phyloP scores from a whole-genome alignment of 257 asterid genomes.

The Lycium ferocissimum region DNA sequence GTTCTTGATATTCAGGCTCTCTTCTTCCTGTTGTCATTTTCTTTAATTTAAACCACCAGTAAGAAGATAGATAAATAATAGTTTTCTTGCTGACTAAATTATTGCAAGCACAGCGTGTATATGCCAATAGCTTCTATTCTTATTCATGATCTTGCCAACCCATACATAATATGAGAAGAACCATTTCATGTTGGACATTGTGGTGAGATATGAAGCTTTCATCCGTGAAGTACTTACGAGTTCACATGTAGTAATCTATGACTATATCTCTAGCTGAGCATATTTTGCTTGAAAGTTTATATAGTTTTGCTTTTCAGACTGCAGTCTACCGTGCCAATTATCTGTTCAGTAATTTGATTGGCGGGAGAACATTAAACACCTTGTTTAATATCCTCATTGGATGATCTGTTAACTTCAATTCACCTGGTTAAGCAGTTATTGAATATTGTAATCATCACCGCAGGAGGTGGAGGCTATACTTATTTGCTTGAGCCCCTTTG shows the following conservation, averaged over 20 bases:
- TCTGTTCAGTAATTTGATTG: background rate
- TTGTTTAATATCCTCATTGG: background rate
- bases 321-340: background rate
- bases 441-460: background rate
- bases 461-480: constrained; percentile 88
- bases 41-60: background rate
- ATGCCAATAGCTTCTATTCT: background rate
- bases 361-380: background rate
- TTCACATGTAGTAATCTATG: constrained; percentile 3
- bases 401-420: background rate
- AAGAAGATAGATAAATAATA: background rate
- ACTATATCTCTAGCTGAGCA: background rate
- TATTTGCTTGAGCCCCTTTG: constrained; percentile 89
- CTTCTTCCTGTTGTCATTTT: background rate
- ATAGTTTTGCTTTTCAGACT: background rate
- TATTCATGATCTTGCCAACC: constrained; percentile 1
- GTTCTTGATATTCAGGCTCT: background rate
- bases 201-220: background rate
- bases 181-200: background rate
- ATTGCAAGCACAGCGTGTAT: background rate
- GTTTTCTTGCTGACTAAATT: background rate
- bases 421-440: constrained; percentile 12
- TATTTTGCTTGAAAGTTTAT: background rate
- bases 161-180: constrained; percentile 5
- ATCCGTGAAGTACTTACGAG: background rate